Percentiles rank a stretch among this genome's conserved stretches.
Evolutionary conservation across 2,329 filamentous ascomycete genomes (phyloP).

Genomic region (Colletotrichum sublineola): DNA sequence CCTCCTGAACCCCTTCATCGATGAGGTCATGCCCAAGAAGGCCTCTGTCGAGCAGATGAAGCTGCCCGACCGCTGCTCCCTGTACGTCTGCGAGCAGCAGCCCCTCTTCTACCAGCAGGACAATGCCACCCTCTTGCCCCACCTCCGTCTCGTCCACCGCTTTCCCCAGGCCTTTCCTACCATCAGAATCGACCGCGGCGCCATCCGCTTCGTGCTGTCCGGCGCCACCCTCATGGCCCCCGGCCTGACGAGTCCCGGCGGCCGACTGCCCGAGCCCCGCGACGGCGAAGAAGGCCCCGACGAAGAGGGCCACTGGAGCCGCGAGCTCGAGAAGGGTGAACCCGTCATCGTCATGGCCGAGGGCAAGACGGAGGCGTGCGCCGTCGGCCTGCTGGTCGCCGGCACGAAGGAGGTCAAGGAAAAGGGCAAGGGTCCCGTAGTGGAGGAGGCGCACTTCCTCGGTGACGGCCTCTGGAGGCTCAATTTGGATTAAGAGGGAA

Average conservation of each 20-base stretch:
- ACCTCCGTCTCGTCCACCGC: conserved; percentile 89
- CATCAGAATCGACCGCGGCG: conserved; percentile 92
- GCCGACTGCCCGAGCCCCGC: conserved; percentile 75
- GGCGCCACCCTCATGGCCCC: conserved; percentile 97
- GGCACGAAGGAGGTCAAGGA: conserved; percentile 93
- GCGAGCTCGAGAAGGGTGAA: conserved; percentile 82
- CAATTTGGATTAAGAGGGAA: conserved; percentile 56
- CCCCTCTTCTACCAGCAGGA: conserved; percentile 94
- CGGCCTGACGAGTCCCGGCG: conserved; percentile 87
- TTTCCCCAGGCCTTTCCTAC: conserved; percentile 88
- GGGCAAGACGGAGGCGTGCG: conserved; percentile 91
- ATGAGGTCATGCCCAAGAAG: conserved; percentile 96
- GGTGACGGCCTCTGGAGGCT: conserved; percentile 95
- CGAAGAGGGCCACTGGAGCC: conserved; percentile 68
- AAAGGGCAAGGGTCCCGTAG: conserved; percentile 93
- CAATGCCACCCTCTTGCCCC: conserved; percentile 82
- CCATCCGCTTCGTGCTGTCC: conserved; percentile 94
- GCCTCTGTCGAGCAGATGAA: conserved; percentile 91
- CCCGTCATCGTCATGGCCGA: conserved; percentile 92
- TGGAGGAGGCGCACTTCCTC: conserved; percentile 93
- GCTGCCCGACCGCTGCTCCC: conserved; percentile 88
- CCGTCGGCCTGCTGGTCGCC: conserved; percentile 86
- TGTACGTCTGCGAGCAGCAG: conserved; percentile 83
- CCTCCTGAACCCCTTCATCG: conserved; percentile 86
- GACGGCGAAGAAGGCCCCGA: conserved; percentile 61